phyloP scores from a whole-genome alignment of 2,329 filamentous ascomycete genomes.

The Penicillium sp. region DNA sequence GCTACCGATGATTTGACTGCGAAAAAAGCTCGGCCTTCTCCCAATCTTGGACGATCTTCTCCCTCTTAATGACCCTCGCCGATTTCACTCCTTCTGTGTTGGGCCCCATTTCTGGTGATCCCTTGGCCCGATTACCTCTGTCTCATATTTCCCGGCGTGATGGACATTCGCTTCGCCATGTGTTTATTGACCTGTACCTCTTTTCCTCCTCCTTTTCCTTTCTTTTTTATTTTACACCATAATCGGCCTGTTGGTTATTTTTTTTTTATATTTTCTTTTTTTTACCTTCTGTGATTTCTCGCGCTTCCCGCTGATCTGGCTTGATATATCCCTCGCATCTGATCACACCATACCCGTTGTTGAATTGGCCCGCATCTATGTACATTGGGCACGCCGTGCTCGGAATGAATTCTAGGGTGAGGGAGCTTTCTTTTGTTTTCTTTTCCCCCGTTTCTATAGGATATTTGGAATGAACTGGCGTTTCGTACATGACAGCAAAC shows the following conservation, averaged over 20 bases:
- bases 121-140: slow-evolving; percentile 8
- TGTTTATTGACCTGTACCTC: slow-evolving; percentile 22
- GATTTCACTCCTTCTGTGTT: slow-evolving; percentile 21
- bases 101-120: slow-evolving; percentile 5
- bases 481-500: background rate
- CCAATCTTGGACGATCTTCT: slow-evolving; percentile 10
- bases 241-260: slow-evolving; percentile 8
- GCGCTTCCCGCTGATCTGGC: slow-evolving; percentile 11
- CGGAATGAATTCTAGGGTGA: slow-evolving; percentile 9
- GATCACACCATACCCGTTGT: slow-evolving; percentile 16
- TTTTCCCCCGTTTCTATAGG: background rate
- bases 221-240: background rate
- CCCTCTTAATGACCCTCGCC: slow-evolving; percentile 15
- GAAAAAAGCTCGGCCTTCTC: slow-evolving; percentile 16
- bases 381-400: slow-evolving; percentile 19
- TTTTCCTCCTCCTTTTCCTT: slow-evolving; percentile 6
- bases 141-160: slow-evolving; percentile 22
- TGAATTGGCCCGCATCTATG: slow-evolving; percentile 10
- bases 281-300: background rate
- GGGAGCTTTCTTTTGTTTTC: slow-evolving; percentile 5
- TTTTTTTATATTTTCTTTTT: slow-evolving; percentile 2
- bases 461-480: slow-evolving; percentile 2
- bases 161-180: slow-evolving; percentile 26
- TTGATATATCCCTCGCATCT: slow-evolving; percentile 25
- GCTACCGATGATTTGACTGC: background rate